Conservation (phyloP, 306 rosid genomes). For the Acacia crassicarpa region DNA sequence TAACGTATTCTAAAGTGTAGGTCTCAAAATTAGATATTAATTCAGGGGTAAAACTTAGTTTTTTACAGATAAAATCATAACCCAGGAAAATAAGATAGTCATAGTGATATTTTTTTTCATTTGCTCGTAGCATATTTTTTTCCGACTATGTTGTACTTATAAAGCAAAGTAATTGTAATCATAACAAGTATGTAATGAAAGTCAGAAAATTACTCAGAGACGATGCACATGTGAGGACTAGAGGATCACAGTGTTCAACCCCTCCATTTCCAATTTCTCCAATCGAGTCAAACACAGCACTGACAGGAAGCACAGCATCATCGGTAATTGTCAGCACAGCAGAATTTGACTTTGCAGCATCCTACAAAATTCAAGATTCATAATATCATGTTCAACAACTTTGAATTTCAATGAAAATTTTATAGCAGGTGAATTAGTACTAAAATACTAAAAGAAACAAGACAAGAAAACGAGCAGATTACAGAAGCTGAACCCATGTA, state of each 20-base stretch:
- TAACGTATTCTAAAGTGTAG: not conserved
- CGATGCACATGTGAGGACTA: constrained; percentile 58
- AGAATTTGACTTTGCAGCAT: constrained; percentile 32
- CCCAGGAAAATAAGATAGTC: not conserved
- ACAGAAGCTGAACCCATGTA: not conserved
- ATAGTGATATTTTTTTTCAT: not conserved
- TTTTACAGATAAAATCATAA: not conserved
- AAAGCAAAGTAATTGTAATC: not conserved
- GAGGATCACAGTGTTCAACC: constrained; percentile 46
- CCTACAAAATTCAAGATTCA: constrained; percentile 37
- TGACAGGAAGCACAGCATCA: constrained; percentile 51
- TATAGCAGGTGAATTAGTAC: not conserved
- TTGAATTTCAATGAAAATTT: not conserved
- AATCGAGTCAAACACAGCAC: constrained; percentile 45
- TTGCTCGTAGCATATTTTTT: not conserved
- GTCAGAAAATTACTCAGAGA: constrained; percentile 43
- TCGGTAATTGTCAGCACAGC: constrained; percentile 68
- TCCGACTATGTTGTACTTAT: not conserved
- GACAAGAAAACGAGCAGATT: not conserved
- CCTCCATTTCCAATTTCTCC: constrained; percentile 46
- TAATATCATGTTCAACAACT: not conserved
- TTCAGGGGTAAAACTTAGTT: not conserved
- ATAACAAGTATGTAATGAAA: not conserved
- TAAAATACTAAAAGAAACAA: not conserved
- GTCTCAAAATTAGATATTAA: not conserved